phyloP scores from a whole-genome alignment of 2,329 filamentous ascomycete species.

The Paraphoma chrysanthemicola region DNA sequence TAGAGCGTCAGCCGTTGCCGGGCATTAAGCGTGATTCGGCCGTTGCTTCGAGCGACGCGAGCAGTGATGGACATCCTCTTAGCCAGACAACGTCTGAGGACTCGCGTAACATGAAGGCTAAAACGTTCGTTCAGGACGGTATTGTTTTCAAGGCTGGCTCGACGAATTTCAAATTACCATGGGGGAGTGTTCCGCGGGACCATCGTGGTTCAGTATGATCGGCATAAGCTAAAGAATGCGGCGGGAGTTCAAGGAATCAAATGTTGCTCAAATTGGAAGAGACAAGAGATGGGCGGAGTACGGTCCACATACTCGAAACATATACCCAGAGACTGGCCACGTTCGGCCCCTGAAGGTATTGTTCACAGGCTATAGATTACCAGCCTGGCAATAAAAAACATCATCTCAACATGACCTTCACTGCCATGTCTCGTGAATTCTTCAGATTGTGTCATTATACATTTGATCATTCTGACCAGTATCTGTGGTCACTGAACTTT shows the following conservation, averaged over 20 bases:
- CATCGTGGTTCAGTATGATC: not conserved
- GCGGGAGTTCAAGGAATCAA: not conserved
- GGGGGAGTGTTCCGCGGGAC: not conserved
- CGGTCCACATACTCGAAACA: not conserved
- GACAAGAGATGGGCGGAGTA: not conserved
- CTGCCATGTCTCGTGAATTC: conserved; percentile 34
- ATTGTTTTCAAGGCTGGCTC: conserved; percentile 39
- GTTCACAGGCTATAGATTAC: conserved; percentile 26
- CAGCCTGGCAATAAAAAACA: conserved; percentile 17
- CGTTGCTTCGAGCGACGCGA: not conserved
- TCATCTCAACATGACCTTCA: too few species aligned
- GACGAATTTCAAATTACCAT: not conserved
- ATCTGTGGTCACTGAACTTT: not conserved
- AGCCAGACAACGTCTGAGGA: conserved; percentile 34
- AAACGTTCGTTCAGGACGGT: conserved; percentile 35
- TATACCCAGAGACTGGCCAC: conserved; percentile 16
- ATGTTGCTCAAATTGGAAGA: not conserved
- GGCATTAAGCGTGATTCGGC: not conserved
- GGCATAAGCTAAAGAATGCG: not conserved
- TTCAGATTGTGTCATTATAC: not conserved
- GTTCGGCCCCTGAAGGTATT: conserved; percentile 9
- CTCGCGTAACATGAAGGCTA: conserved; percentile 15
- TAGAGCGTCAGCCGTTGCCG: not conserved
- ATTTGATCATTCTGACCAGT: not conserved
- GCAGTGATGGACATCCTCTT: conserved; percentile 9